Evolutionary conservation across 2,329 filamentous ascomycete genomes (phyloP), one percentile per base, ranked within the genome.

Genomic region (Periconia digitata): DNA sequence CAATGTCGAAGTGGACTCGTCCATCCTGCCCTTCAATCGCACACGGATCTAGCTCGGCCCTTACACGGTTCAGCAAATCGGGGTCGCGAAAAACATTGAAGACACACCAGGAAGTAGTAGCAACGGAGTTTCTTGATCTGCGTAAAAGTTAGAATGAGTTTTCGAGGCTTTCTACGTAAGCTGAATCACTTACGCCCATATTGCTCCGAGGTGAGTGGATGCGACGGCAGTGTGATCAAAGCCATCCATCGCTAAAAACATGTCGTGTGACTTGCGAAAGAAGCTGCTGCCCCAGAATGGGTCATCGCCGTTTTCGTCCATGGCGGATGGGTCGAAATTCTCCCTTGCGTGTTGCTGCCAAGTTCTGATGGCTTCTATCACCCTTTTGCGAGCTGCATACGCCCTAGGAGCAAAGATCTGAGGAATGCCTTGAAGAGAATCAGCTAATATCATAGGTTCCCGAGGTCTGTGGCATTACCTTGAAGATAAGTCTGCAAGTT

Each of bases 21-120:
- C 16, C 29, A 36, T 18, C 20, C 2, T n/a, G 24, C 7, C 24
- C 24, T 27, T 27, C 13, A 27, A 27, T 27, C 24, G 24, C 24
- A 13, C 12, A 13, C 8, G 22, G 13, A 12, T 40, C n/a, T 15
- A 20, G 7, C 32, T 46, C 44, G 3, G 37, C 23, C 13, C 47
- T 16, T 8, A 49, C 40, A 13, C 27, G 16, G 15, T 7, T 15
- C 8, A 51, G 53, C 20, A 69, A 58, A 2, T 47, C 22, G 3
- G 56, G 53, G 20, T 61, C 49, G 8, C 40, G 29, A 21, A 61
- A 54, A 1, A 49, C 41, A 18, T 71, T 59, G 8, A 62, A 43
- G 2, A 67, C 27, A n/a, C 40, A 52, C 64, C 65, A 70, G 17
- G n/a, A 49, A 8, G 48, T 29, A 2, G 51, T 16, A 5, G 22